phyloP scores from a whole-genome alignment of 495 filamentous ascomycete genomes.

The Cudoniella acicularis region DNA sequence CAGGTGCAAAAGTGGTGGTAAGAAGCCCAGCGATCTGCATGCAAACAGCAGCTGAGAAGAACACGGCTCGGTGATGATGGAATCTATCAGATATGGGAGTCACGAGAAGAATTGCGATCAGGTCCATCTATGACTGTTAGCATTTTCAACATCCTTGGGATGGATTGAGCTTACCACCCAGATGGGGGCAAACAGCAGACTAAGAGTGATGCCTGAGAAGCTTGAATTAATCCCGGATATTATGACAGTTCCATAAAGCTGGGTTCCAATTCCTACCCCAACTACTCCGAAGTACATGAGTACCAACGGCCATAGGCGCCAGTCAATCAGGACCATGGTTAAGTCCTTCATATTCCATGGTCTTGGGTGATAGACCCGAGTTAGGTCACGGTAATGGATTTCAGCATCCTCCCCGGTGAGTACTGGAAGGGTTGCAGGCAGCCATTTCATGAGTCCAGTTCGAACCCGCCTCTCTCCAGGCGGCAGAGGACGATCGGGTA shows the following conservation, averaged over 20 bases:
- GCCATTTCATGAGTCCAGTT: constrained; percentile 47
- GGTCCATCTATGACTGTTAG: constrained; percentile 53
- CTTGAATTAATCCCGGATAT: constrained; percentile 71
- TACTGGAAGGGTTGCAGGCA: constrained; percentile 63
- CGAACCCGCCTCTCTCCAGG: constrained; percentile 52
- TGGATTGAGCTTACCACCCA: constrained; percentile 61
- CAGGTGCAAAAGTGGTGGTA: constrained; percentile 69
- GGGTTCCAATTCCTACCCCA: constrained; percentile 84
- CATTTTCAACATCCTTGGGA: constrained; percentile 29
- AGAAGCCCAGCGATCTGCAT: constrained; percentile 83
- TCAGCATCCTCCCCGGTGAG: constrained; percentile 73
- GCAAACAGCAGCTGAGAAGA: constrained; percentile 70
- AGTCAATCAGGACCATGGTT: constrained; percentile 66
- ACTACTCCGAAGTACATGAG: constrained; percentile 96
- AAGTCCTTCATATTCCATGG: constrained; percentile 70
- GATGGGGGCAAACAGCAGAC: constrained; percentile 81
- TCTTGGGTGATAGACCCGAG: constrained; percentile 68
- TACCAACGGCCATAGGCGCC: constrained; percentile 79
- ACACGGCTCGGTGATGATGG: constrained; percentile 75
- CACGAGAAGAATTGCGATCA: constrained; percentile 81
- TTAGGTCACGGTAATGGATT: constrained; percentile 82
- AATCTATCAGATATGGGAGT: constrained; percentile 86
- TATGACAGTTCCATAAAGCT: constrained; percentile 82
- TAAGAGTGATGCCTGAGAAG: constrained; percentile 71
- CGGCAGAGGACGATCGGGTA: constrained; percentile 74